phyloP scores from a whole-genome alignment of 164 flowering plant genomes.

The Liquidambar formosana region DNA sequence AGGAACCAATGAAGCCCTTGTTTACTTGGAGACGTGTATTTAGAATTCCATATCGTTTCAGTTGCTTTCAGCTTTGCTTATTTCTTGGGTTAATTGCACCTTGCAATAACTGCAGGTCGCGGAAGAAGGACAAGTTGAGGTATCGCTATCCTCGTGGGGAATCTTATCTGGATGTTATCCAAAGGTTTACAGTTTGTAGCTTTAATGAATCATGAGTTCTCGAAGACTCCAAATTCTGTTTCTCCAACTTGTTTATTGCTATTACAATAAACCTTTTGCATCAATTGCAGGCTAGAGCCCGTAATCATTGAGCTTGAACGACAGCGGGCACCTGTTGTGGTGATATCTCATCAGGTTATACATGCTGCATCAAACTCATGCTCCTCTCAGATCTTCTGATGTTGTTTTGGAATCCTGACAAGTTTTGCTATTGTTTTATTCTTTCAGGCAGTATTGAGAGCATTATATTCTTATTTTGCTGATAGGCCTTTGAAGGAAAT shows the following conservation, averaged over 20 bases:
- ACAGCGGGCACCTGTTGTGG: conserved; percentile 96
- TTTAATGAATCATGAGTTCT: background rate
- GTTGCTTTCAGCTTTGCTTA: background rate
- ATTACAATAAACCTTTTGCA: background rate
- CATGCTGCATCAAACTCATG: background rate
- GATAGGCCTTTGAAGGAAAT: conserved; percentile 94
- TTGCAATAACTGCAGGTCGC: conserved; percentile 56
- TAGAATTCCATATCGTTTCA: too few relatives aligned
- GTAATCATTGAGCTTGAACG: conserved; percentile 98
- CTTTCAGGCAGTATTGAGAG: conserved; percentile 89
- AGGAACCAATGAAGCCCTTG: too few relatives aligned
- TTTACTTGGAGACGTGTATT: too few relatives aligned
- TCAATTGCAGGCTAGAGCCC: conserved; percentile 84
- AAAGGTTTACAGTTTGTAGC: conserved; percentile 58
- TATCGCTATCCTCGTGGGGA: conserved; percentile 99
- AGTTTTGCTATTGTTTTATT: background rate
- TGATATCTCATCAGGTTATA: conserved; percentile 90
- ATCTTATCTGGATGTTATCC: conserved; percentile 97
- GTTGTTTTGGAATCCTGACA: background rate
- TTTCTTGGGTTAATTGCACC: background rate
- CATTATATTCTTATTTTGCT: conserved; percentile 96
- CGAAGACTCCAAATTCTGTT: background rate
- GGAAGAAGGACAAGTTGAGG: conserved; percentile 92
- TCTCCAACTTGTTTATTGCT: background rate
- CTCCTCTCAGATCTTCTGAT: background rate